A percentile compares a stretch with the other conserved stretches of the same genome.
Evolutionary conservation across 106 monocot genomes (phyloP).

Genomic region (Dioscorea dumetorum): DNA sequence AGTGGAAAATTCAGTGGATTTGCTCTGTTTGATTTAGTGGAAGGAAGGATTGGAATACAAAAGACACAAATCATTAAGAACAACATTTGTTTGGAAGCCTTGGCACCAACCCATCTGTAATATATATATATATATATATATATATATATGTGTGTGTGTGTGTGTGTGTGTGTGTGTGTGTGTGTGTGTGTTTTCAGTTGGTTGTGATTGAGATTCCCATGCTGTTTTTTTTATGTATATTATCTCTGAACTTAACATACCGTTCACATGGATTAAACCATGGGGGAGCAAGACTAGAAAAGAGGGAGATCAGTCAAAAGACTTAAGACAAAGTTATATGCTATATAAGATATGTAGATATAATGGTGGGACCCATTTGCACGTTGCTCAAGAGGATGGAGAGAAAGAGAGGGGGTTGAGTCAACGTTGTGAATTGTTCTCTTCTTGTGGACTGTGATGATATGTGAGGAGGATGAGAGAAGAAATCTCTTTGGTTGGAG

Average conservation of each 20-base stretch:
- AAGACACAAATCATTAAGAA: too few species aligned
- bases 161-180: too few species aligned
- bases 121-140: too few species aligned
- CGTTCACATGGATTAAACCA: neutral
- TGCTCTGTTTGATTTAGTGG: too few species aligned
- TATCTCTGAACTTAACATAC: neutral
- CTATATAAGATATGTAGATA: neutral
- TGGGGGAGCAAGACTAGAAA: neutral
- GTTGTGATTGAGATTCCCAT: neutral
- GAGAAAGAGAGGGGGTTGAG: neutral
- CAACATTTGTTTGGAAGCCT: too few species aligned
- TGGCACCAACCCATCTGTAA: too few species aligned
- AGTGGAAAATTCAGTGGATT: too few species aligned
- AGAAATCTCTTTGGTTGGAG: neutral
- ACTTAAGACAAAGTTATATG: neutral
- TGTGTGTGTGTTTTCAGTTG: too few species aligned
- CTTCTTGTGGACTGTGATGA: neutral
- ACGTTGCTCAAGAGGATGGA: neutral
- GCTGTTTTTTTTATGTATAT: neutral
- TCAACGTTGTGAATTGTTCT: neutral
- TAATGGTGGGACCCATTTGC: neutral
- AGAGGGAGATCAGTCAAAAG: neutral
- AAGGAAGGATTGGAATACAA: too few species aligned
- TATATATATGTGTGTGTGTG: too few species aligned
- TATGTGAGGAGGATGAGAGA: neutral